Base-by-base conservation (phyloP, 2,329 filamentous ascomycete genomes). In the Phaeosphaeriaceae sp. region DNA sequence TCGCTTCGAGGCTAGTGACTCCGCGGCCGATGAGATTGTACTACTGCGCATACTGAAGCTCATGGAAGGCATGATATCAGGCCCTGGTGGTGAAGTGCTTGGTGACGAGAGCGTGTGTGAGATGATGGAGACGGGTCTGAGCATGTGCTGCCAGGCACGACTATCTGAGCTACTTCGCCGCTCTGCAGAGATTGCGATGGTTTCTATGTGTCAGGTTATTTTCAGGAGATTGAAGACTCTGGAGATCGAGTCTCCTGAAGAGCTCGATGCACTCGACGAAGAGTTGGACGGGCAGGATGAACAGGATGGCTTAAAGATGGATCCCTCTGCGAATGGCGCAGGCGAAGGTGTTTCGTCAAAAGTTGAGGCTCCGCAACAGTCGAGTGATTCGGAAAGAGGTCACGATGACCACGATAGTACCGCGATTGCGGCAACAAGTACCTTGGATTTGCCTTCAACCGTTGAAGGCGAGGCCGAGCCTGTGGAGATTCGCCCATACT, bases 181-280 rank as follows among this genome's bases (percentile, higher is more conserved):
- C 56, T 96, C 92, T 16, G 94, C 94, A 2, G 94, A 99, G 74
- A 94, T 96, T 67, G 88, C 92, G 46, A 97, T 99, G 92, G 90
- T 97, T 37, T 90, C 91, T 60, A 99, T 99, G 94, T 97, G 94
- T 70, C 94, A 99, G 75, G 92, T 96, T 59, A 96, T 99, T 64
- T 99, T 99, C 70, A 89, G 92, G 73, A 87, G 95, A 52, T 77
- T 99, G 43, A 96, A 96, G 72, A 87, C 92, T 57, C 78, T 97
- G 6, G 90, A 95, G 63, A 82, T 89, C 38, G 88, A 92, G 67
- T 83, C 86, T 17, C 85, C 85, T 11, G 83, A 87, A 30, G 85
- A 89, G 54, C 75, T 83, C 6, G 83, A 87, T 29, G 83, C 83
- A 3, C 74, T 89, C 48, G 87, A 91, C 47, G 83, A 83, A 60